Base-by-base conservation (phyloP, 2,329 filamentous ascomycete species). In the Calonectria pseudoturangicola region DNA sequence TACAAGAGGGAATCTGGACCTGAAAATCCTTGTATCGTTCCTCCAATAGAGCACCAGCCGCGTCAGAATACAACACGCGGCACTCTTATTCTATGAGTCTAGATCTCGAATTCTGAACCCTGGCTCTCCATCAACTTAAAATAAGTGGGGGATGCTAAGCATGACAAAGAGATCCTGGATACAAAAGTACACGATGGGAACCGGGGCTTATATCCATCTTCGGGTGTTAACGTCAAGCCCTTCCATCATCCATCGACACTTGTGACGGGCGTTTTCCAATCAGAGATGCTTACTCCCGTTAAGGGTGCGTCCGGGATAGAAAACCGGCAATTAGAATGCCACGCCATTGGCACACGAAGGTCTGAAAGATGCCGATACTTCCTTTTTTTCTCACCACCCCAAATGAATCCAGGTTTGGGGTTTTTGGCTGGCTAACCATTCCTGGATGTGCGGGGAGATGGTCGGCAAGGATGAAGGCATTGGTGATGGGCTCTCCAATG, bases 231-330 rank as follows among this genome's bases (percentile, higher is more conserved):
- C 41, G 43, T 60, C 30, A 13, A 68, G 21, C 41, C 41, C n/a
- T 45, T 21, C 33, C 27, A 43, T 39, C 43, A 62, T 66, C 33
- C 63, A 41, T 54, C 2, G 43, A 41, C 18, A 7, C 45, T 13
- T 15, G 18, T 66, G 54, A 66, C 60, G 51, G 51, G 63, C 7
- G 25, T 10, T 56, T 51, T 33, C 68, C 68, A 71, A 71, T 71
- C 51, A 47, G 33, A 47, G 27, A 41, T 30, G 12, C 43, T 15
- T 36, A 25, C 16, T 45, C 12, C 33, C 5, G 41, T 25, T 15
- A 71, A 33, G 68, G 68, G 47, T 66, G 68, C 58, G 62, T 18
- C 18, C 68, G 60, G 68, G 27, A 39, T 70, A n/a, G 60, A 48
- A 41, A 25, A 48, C 39, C 68, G 68, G 68, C 68, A 66, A 21